Evolutionary conservation across 306 rosid species (phyloP).

Genomic region (Malus asiatica): DNA sequence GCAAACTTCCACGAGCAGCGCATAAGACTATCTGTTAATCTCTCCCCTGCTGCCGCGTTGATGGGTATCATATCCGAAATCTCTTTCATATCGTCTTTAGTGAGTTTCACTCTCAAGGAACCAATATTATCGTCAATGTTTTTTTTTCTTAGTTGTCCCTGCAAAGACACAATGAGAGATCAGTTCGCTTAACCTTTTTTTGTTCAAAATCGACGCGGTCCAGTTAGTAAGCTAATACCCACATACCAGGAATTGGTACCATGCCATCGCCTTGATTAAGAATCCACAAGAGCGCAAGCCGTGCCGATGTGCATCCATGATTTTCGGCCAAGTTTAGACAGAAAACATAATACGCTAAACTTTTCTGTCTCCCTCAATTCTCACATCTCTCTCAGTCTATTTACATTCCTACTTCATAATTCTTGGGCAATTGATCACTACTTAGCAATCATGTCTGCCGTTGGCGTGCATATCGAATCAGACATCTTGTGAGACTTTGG

Average conservation of each 20-base stretch:
- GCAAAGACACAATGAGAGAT: background rate
- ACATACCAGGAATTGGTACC: slow-evolving; percentile 46
- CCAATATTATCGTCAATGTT: slow-evolving; percentile 5
- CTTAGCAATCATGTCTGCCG: too few species aligned
- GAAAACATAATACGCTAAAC: too few species aligned
- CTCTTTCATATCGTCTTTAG: slow-evolving; percentile 2
- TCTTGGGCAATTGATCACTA: too few species aligned
- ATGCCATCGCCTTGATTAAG: slow-evolving; percentile 53
- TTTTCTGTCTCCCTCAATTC: too few species aligned
- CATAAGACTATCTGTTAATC: background rate
- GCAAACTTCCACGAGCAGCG: slow-evolving; percentile 13
- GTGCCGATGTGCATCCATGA: slow-evolving; percentile 45
- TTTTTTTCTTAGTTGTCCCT: slow-evolving; percentile 18
- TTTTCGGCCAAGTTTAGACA: slow-evolving; percentile 28
- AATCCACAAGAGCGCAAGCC: slow-evolving; percentile 67
- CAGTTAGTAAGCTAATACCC: too few species aligned
- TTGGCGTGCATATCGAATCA: too few species aligned
- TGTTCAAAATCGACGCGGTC: too few species aligned
- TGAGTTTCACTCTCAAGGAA: slow-evolving; percentile 12
- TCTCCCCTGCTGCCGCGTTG: background rate
- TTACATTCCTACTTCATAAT: too few species aligned
- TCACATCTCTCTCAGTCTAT: too few species aligned
- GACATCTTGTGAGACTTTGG: too few species aligned
- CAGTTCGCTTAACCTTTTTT: too few species aligned
- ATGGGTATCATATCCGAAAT: slow-evolving; percentile 1